Base-by-base conservation (phyloP, 331 rosid species). In the Telfairia occidentalis region DNA sequence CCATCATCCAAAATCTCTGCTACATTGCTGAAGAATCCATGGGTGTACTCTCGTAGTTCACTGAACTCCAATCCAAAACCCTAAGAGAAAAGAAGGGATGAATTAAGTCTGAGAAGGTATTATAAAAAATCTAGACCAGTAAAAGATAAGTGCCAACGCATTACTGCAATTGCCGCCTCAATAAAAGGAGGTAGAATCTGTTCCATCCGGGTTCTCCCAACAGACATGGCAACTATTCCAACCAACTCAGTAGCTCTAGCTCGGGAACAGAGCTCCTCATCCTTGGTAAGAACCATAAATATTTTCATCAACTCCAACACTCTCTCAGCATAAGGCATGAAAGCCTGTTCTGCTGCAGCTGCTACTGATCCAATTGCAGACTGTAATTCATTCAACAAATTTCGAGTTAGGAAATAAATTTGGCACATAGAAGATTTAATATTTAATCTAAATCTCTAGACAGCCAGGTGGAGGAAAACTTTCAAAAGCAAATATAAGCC, bases 361-460 rank as follows among this genome's bases (percentile, higher is more conserved):
- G 99, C 99, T 77, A 95, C 94, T 53, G 99, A 95, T 77, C 99
- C 99, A 42, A 95, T 95, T 53, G 99, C 99, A 81, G 97, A 95
- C 99, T 95, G 83, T 88, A 88, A 63, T 77, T 59, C 75, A 78
- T 40, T 32, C 29, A 19, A 78, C 80, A 38, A 60, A 46, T 46
- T 73, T 71, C 65, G 76, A 40, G 54, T 40, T n/a, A 55, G 28
- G 2, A 72, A 46, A 32, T 2, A 40, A 16, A 55, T 28, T 40
- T 15, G 26, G n/a, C 4, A 38, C 19, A 77, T 37, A 46, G 29
- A 65, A 82, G 67, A 46, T 43, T 80, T 79, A 40, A 74, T 60
- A 64, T 67, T 48, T 71, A 18, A 29, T 28, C 43, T 16, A n/a
- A 45, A 70, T 29, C 34, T 69, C 29, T 45, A 15, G 26, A 70